phyloP scores from a whole-genome alignment of 345 rosid genomes.

The Microcos paniculata region DNA sequence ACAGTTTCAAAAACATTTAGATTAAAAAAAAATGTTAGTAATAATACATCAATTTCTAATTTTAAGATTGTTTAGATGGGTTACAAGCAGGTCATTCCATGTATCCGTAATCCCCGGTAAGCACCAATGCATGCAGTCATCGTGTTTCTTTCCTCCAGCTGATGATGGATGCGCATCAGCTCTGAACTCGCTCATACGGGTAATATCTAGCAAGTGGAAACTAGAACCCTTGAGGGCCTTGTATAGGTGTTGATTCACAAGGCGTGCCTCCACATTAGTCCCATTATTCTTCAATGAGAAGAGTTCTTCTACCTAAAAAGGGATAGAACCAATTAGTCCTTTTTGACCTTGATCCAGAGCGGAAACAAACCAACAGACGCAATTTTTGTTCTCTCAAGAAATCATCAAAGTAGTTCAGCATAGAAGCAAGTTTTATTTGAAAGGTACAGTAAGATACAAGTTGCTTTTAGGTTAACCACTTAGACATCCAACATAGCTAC shows the following conservation, averaged over 20 bases:
- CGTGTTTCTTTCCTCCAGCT: slow-evolving; percentile 74
- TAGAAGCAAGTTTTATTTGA: neutral
- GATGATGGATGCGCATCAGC: slow-evolving; percentile 89
- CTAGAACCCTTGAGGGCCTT: slow-evolving; percentile 47
- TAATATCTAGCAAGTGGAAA: slow-evolving; percentile 71
- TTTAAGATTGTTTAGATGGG: slow-evolving; percentile 32
- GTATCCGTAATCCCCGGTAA: slow-evolving; percentile 84
- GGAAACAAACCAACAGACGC: neutral
- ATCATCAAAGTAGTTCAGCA: neutral
- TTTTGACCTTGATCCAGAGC: neutral
- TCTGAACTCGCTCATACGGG: slow-evolving; percentile 84
- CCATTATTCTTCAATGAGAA: slow-evolving; percentile 65
- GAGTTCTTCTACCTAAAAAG: slow-evolving; percentile 62
- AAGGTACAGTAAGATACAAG: neutral
- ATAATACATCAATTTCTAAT: slow-evolving; percentile 14
- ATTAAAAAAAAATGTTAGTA: neutral
- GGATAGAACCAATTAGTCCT: neutral
- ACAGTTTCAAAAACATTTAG: neutral
- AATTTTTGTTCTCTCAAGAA: neutral
- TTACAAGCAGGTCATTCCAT: slow-evolving; percentile 74
- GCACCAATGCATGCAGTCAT: slow-evolving; percentile 99
- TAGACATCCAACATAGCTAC: neutral
- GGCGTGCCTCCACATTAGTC: slow-evolving; percentile 72
- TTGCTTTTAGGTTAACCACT: neutral
- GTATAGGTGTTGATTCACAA: slow-evolving; percentile 64